Evolutionary conservation across 192 early-diverging fungal genomes (phyloP), one percentile per base, ranked within the genome.

Genomic region (Coemansia sp.): DNA sequence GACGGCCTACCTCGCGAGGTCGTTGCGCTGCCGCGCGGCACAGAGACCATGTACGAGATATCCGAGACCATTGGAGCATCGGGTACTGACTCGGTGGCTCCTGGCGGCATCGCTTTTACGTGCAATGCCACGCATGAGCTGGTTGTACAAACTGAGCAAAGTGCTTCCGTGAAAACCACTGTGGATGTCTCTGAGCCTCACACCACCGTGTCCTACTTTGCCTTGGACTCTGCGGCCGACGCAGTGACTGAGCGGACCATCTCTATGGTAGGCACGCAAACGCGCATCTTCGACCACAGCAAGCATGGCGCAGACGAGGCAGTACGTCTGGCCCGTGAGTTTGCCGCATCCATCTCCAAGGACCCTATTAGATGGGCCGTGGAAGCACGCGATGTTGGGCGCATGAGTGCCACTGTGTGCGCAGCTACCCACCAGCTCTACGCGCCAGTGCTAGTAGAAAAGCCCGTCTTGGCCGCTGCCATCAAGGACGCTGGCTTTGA

Each of bases 1-100:
- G 77, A 85, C 28, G 77, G 78, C 28, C 52, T 69, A 8, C 66
- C 83, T 6, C 83, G 83, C 17, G 49, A 71, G 38, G 83, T 85
- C 13, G 62, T 75, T 30, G 77, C 73, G 10, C 69, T 85, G 11
- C 77, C 83, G 2, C 74, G 72, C 11, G 83, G 83, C n/a, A 49
- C 10, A 2, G 83, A 79, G 44, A 70, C 72, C 44, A 76, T 79
- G 77, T 85, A 80, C 63, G 46, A 66, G 40, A 52, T 80, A 11
- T 46, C 64, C 4, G 73, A 71, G 62, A 46, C 39, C 8, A 50
- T 23, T 50, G 49, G 23, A 9, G 49, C 49, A 23, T 50, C 49
- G 5, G 62, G 49, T 9, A 23, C 11, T n/a, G 32, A 70, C 23
- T 21, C 21, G 37, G 44, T 42, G 6, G 63, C 21, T 3, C 46